Evolutionary conservation across 1,284 basidiomycete genomes (phyloP), one percentile per base, ranked within the genome.

Genomic region (Leccinum pachyderme): DNA sequence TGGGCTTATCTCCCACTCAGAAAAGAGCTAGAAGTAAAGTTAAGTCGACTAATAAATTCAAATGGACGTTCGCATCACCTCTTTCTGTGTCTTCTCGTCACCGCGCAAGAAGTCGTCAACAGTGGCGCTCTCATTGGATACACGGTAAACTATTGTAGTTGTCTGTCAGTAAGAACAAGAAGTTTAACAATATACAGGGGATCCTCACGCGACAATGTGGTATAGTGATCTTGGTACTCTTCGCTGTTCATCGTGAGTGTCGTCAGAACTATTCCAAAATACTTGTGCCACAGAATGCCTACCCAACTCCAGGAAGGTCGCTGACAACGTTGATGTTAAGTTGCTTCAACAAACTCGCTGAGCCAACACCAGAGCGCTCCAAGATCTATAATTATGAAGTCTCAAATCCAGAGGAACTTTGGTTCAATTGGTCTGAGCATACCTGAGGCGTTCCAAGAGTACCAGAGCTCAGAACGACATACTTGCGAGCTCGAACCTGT

Each of bases 181-280:
- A 24, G 6, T 32, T 11, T 29, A 15, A 29, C n/a, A 45, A 33
- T n/a, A 18, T 6, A 51, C 8, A 32, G 4, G 13, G 22, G n/a
- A 22, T 53, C 31, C 80, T 55, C 59, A 85, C 83, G 68, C 3
- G 82, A 81, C 27, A 87, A 73, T 1, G 84, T 87, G 5, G 86
- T 87, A 67, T 87, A 87, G 65, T 88, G 86, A 62, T 87, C 86
- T 67, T 87, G 83, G 67, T 87, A 88, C 69, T 87, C 73, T 68
- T 87, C 84, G 32, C 84, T 83, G 54, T 37, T 46, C n/a, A 32
- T 37, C 7, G 47, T 51, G 18, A 49, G n/a, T 35, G 15, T 13
- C 41, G 7, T 63, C 39, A 57, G 31, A 45, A 33, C 33, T 39
- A 25, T 31, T 31, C 28, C 28, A 11, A 4, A 13, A 15, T 0